These are phyloP conservation scores for Rusavskia elegans DNA, from an alignment of 495 filamentous ascomycete genomes.

Conservation along the genomic window DNA sequence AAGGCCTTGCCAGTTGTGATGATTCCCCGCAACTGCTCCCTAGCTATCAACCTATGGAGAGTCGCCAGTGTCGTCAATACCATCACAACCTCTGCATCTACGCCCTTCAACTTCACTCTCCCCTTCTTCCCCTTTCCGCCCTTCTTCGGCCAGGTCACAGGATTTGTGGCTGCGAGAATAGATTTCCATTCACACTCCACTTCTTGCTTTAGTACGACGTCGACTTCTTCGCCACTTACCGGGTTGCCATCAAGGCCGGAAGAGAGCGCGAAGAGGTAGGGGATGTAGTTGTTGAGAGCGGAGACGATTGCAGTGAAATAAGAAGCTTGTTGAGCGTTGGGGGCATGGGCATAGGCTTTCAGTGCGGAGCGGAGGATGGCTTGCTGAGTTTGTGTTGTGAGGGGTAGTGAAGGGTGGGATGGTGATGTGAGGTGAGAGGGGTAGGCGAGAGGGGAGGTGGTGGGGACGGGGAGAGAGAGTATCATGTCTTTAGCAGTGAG, in stretches of 20 bases:
- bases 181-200: constrained; percentile 67
- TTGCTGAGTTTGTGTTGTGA: constrained; percentile 59
- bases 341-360: constrained; percentile 68
- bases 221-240: constrained; percentile 41
- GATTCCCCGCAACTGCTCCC: constrained; percentile 35
- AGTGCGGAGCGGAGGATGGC: constrained; percentile 60
- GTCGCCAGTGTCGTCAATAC: constrained; percentile 60
- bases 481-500: not conserved
- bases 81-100: constrained; percentile 76
- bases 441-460: not conserved
- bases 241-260: constrained; percentile 39
- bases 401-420: constrained; percentile 71
- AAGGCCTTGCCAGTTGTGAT: constrained; percentile 27
- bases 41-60: constrained; percentile 52
- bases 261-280: constrained; percentile 62
- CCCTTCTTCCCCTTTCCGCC: constrained; percentile 44
- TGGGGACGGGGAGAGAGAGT: constrained; percentile 20
- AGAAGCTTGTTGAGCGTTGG: constrained; percentile 44
- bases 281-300: constrained; percentile 56
- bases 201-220: constrained; percentile 43
- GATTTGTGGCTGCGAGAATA: constrained; percentile 45
- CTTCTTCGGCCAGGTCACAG: constrained; percentile 43
- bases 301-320: constrained; percentile 52
- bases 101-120: constrained; percentile 49
- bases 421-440: constrained; percentile 11